Percentiles rank a stretch among this genome's conserved stretches.
phyloP scores from a whole-genome alignment of 306 rosid species.

The Casuarina equisetifolia region DNA sequence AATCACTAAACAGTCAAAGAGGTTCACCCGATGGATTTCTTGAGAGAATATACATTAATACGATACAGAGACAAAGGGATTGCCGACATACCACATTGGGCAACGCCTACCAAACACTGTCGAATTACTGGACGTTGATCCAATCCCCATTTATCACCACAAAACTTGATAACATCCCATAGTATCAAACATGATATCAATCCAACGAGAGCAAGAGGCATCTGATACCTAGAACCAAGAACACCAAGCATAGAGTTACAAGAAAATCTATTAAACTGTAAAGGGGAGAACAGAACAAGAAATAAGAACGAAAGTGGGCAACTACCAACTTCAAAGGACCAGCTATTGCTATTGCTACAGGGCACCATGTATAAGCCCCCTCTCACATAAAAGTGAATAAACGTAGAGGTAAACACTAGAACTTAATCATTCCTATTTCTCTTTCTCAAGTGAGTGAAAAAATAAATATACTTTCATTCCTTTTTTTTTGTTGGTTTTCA shows the following conservation, averaged over 20 bases:
- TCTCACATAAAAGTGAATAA: background rate
- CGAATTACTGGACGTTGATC: conserved; percentile 59
- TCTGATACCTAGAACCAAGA: conserved; percentile 66
- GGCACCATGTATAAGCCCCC: background rate
- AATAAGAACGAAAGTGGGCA: background rate
- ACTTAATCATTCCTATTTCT: background rate
- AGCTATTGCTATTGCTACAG: background rate
- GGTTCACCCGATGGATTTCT: background rate
- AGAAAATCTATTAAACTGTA: background rate
- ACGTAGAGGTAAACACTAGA: background rate
- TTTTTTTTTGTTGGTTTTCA: too few species aligned
- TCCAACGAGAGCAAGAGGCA: conserved; percentile 86
- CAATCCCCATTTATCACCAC: conserved; percentile 60
- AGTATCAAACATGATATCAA: conserved; percentile 72
- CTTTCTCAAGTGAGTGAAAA: background rate
- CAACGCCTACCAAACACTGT: conserved; percentile 62
- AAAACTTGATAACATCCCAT: conserved; percentile 81
- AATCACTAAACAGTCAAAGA: conserved; percentile 5
- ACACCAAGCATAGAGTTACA: conserved; percentile 14
- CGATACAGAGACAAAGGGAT: conserved; percentile 12
- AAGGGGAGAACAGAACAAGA: background rate
- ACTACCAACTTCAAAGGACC: background rate
- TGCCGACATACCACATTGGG: conserved; percentile 67
- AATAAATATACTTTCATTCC: too few species aligned
- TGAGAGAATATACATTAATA: background rate